Base-by-base conservation (phyloP, 2,329 filamentous ascomycete genomes). In the Proliferodiscus dingleyae region DNA sequence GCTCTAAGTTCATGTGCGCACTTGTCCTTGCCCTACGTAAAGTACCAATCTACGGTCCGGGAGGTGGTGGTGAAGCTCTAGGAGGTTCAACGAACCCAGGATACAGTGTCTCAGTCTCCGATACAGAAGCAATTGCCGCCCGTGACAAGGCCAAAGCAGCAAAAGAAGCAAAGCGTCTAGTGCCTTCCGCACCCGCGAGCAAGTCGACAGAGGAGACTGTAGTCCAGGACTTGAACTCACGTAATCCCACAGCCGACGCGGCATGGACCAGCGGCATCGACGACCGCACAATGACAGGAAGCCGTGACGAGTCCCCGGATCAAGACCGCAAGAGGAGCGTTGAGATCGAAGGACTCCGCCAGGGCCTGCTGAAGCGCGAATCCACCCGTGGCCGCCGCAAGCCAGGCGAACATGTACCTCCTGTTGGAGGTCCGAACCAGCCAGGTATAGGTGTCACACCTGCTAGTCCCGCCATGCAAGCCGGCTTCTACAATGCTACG, bases 1-100 rank as follows among this genome's bases (percentile, higher is more conserved):
- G 91, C 50, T 94, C 87, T 64, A 97, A 95, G 68, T 97, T 98
- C 70, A 95, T 97, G 82, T 95, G 90, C 62, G 93, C 93, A 1
- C 73, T 98, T 47, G 83, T 93, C 4, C 68, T 89, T 7, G 89
- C 91, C 3, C 71, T 96, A 47, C 87, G 89, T 68, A 89, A 85
- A 69, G 77, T 98, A 15, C 91, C 90, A 8, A 91, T 98, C 61
- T 78, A 88, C 57, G 81, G 73, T 16, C 91, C 91, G 45, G 89
- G 85, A 32, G 89, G 85, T 48, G 87, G 83, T 45, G 71, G 69
- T 46, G 78, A 81, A 45, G 55, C 73, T 29, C 68, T 83, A 2
- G 81, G 81, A 47, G 79, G 77, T 32, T 77, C 86, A 5, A 80
- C 74, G 24, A 93, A 94, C 66, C 90, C 90, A 1, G 72, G 80